Evolutionary conservation across 2,329 filamentous ascomycete species (phyloP), one percentile per base, ranked within the genome.

Genomic region (Neopestalotiopsis clavispora): DNA sequence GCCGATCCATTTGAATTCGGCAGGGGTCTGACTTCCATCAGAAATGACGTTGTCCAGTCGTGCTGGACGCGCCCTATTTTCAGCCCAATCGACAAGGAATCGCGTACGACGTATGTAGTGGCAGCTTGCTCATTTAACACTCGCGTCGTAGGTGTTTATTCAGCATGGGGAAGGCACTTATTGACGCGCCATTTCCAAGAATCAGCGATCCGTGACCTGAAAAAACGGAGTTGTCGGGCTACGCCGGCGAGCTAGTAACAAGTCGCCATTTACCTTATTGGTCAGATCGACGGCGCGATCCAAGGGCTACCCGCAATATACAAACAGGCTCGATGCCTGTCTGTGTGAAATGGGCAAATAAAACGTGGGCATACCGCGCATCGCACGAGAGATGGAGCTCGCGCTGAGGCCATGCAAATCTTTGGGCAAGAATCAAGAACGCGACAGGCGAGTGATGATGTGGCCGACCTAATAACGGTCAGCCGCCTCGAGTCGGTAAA

Each of bases 311-410:
- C 45, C 45, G 45, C 45, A 52, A n/a, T 52, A 52, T 52, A 52
- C 23, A 52, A 52, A 52, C 45, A 52, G 45, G 45, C 45, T 52
- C 14, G 17, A 52, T 52, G 45, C 45, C 45, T 52, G 45, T 52
- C 45, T 52, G 9, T 52, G 45, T n/a, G 45, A 52, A 52, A 52
- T 52, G 45, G 45, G 45, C 45, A 52, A 52, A 52, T 52, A 52
- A 23, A 52, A 52, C 9, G 17, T 52, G n/a, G 45, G 45, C n/a
- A 52, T n/a, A 52, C 17, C 45, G 20, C 45, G 45, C 17, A 52
- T n/a, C 20, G 14, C 45, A 52, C 45, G 45, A 52, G 17, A 52
- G 45, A 52, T 52, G 45, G 45, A 52, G 17, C 45, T 20, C 45
- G 45, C 45, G 45, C 45, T n/a, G 20, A 52, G 45, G 45, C 45